Base-by-base conservation (phyloP, 441 rosid species). In the Kokia cookei region DNA sequence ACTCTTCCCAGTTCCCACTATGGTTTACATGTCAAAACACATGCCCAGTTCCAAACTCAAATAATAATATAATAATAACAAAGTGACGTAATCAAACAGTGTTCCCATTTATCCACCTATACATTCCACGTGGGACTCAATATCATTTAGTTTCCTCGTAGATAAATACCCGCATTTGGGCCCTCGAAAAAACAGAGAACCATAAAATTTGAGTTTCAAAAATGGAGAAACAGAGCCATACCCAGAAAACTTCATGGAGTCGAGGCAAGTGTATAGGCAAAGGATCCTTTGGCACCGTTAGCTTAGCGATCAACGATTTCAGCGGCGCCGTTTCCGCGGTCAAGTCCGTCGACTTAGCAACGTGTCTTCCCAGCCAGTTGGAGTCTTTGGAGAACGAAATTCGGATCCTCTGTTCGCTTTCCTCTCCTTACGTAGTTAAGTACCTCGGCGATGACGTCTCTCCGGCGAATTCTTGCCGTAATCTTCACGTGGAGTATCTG, bases 261-360 rank as follows among this genome's bases (percentile, higher is more conserved):
- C 79, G 88, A 75, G 86, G 88, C 48, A 76, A 76, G 76, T 78
- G 78, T 65, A 58, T 86, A 2, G 89, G 91, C 72, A 82, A 63
- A 43, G 91, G 91, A 15, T 82, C 87, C 2, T 86, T 77, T 42
- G 91, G 87, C 15, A 59, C 83, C 19, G 91, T 88, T 19, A 76
- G 55, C 76, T 62, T 83, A 9, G 87, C 81, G 2, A 68, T 79
- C 73, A 8, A 77, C 72, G 65, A 11, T 71, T 47, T 14, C 0
- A 58, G 48, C 62, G 85, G 86, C 9, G 58, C 19, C 14, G 81
- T 80, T 22, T 87, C 84, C 19, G 91, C 87, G 0, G 91, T 88
- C 12, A 86, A 86, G 74, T 84, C 91, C 0, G 90, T 83, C 17
- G 79, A 77, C 8, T 15, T 19, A 3, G 75, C 37, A 29, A 65